A percentile compares a stretch with the other conserved stretches of the same genome.
Conservation (phyloP, 176 grass and related monocot species). For the Zizania latifolia region DNA sequence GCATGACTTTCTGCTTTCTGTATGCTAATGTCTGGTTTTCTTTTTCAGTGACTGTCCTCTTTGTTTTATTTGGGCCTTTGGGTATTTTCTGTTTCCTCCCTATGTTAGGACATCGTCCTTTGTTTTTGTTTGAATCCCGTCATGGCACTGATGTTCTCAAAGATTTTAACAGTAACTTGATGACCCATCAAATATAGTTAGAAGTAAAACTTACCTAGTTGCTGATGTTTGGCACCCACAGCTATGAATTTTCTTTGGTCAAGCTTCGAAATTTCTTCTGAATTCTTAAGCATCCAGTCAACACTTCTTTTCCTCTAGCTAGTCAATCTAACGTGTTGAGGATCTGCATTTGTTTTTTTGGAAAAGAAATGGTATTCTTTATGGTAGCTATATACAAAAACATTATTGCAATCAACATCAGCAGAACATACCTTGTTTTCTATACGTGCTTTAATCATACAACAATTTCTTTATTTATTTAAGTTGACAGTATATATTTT, state of each 20-base stretch:
- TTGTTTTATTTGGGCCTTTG: too few species aligned
- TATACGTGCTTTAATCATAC: neutral
- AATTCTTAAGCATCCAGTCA: neutral
- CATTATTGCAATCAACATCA: neutral
- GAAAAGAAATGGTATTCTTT: too few species aligned
- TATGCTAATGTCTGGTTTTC: neutral
- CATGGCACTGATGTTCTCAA: neutral
- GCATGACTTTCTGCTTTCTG: neutral
- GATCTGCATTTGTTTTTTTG: neutral
- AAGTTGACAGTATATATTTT: slow-evolving; percentile 10
- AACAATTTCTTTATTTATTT: neutral
- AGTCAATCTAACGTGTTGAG: neutral
- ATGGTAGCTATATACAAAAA: neutral
- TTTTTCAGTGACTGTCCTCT: neutral
- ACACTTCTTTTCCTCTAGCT: neutral
- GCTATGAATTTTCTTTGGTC: neutral
- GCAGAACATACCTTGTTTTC: neutral
- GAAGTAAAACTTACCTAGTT: too few species aligned
- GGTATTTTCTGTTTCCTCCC: too few species aligned
- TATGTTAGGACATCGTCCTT: too few species aligned
- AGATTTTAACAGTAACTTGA: neutral
- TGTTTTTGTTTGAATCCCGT: neutral
- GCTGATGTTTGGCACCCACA: neutral
- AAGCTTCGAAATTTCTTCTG: neutral
- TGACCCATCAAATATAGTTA: neutral